Evolutionary conservation across 2,329 filamentous ascomycete genomes (phyloP).

Genomic region (Bimuria novae-zelandiae): DNA sequence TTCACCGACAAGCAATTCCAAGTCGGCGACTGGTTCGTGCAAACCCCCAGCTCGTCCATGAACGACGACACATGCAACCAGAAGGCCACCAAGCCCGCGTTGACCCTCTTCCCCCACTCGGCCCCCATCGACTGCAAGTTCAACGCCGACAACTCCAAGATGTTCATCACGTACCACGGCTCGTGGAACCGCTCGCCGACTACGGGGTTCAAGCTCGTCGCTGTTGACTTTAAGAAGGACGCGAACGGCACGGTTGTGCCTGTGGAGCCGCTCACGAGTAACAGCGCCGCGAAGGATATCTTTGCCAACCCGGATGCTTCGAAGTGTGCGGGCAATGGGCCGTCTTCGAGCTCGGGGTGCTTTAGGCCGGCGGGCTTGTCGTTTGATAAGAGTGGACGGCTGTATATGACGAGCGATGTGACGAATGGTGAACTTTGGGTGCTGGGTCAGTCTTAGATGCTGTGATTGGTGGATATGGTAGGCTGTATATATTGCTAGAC

Average conservation of each 20-base stretch:
- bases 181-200: constrained; percentile 62
- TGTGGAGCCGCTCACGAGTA: constrained; percentile 52
- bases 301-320: constrained; percentile 59
- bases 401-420: constrained; percentile 65
- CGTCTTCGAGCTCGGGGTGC: constrained; percentile 49
- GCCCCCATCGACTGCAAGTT: constrained; percentile 75
- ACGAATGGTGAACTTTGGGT: constrained; percentile 39
- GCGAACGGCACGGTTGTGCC: constrained; percentile 47
- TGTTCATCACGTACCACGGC: constrained; percentile 72
- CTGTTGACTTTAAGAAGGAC: constrained; percentile 49
- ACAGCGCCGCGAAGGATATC: constrained; percentile 56
- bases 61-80: constrained; percentile 54
- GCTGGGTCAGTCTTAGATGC: constrained; percentile 32
- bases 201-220: constrained; percentile 56
- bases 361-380: constrained; percentile 66
- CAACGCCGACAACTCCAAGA: constrained; percentile 57
- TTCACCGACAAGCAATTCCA: constrained; percentile 57
- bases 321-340: constrained; percentile 54
- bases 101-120: constrained; percentile 68
- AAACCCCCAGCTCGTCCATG: constrained; percentile 43
- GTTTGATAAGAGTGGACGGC: constrained; percentile 53
- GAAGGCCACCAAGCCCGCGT: constrained; percentile 47
- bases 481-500: neutral
- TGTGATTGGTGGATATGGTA: neutral
- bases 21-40: constrained; percentile 47